phyloP scores from a whole-genome alignment of 1,284 basidiomycete species.

The Vanrija sp. region DNA sequence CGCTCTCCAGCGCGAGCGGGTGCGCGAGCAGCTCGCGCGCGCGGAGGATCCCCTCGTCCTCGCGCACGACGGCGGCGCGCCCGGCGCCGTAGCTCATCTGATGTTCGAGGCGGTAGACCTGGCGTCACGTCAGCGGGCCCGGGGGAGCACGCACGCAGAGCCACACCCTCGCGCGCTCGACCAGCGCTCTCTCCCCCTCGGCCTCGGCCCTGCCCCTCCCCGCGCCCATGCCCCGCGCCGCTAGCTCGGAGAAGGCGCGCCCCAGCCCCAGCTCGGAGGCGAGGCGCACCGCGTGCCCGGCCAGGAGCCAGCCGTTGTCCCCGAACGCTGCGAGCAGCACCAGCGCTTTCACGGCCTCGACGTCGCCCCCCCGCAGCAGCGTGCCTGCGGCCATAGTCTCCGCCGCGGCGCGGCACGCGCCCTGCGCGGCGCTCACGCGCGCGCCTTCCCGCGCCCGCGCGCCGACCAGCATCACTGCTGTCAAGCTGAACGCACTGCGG shows the following conservation, averaged over 20 bases:
- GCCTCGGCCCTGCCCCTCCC: conserved; percentile 54
- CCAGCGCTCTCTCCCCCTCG: conserved; percentile 64
- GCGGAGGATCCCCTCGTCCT: conserved; percentile 75
- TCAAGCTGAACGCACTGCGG: conserved; percentile 31
- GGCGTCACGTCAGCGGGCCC: neutral
- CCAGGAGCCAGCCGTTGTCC: conserved; percentile 80
- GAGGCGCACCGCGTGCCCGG: conserved; percentile 79
- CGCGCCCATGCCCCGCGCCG: conserved; percentile 62
- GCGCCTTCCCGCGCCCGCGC: conserved; percentile 76
- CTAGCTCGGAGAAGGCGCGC: conserved; percentile 72
- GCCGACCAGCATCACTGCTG: conserved; percentile 80
- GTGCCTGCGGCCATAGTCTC: conserved; percentile 70
- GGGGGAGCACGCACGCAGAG: conserved; percentile 56
- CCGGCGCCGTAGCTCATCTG: conserved; percentile 88
- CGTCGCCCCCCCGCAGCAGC: conserved; percentile 69
- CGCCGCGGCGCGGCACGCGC: conserved; percentile 58
- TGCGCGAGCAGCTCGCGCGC: conserved; percentile 70
- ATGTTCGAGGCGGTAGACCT: conserved; percentile 76
- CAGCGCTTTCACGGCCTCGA: conserved; percentile 79
- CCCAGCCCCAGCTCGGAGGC: conserved; percentile 81
- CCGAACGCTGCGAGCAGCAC: conserved; percentile 82
- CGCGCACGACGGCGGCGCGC: conserved; percentile 76
- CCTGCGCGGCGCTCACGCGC: conserved; percentile 34
- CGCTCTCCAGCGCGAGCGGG: conserved; percentile 78
- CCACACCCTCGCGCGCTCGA: conserved; percentile 72